Base-by-base conservation (phyloP, 352 stramenopile genomes). In the Globisporangium abappressorium region DNA sequence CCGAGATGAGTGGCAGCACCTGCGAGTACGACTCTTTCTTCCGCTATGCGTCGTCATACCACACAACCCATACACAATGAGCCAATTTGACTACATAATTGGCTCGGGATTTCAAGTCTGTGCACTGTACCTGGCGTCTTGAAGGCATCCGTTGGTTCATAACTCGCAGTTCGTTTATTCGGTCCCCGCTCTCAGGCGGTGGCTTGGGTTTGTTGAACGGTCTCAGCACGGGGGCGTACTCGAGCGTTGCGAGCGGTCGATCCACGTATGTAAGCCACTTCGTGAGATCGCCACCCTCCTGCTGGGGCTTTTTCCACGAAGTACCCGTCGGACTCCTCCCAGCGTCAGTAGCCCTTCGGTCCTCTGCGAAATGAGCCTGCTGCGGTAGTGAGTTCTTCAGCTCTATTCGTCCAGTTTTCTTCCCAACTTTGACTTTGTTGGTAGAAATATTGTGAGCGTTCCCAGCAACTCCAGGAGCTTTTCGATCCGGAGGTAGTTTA, bases 191-290 rank as follows among this genome's bases (percentile, higher is more conserved):
- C 7, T 60, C 55, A 20, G 55, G 30, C 2, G 41, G 41, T 3
- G 12, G 15, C 56, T 65, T 46, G 36, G 43, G 28, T 12, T 51
- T 55, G 8, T 65, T 58, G 14, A 67, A 24, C 7, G 36, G 58
- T 18, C 59, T 51, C n/a, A 67, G 49, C 15, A 70, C 34, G 4
- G 47, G 65, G 9, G 65, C 11, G 11, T 34, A 36, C 30, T 70
- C 56, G 4, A 62, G 36, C 38, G 24, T 26, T 15, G 49, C 65
- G 12, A 57, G 34, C 18, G 57, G 58, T 5, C 46, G 47, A 33
- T 63, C 51, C 11, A 62, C 65, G 12, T 67, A 63, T 8, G 57
- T 62, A 20, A 70, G 65, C 59, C 57, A 66, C 20, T 66, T 70
- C 4, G 43, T 38, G 6, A 70, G 47, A 7, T 30, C 51, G 15